Conservation (phyloP, 75 land plant genomes). For the Pseudotsuga menziesii region DNA sequence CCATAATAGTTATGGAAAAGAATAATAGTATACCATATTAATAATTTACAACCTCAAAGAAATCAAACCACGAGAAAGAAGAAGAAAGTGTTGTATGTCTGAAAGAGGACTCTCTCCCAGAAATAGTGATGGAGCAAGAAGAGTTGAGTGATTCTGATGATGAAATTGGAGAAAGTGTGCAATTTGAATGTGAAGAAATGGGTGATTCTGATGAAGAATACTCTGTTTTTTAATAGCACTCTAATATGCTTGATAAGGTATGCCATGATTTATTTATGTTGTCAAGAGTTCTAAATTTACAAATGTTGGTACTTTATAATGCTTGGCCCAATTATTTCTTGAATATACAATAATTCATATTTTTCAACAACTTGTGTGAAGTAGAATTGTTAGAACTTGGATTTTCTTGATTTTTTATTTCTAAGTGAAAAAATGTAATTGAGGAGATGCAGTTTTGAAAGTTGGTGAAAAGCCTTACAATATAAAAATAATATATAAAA, state of each 20-base stretch:
- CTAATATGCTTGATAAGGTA: slow-evolving; percentile 34
- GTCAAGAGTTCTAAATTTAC: background rate
- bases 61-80: slow-evolving; percentile 4
- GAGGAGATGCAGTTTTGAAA: too few species aligned
- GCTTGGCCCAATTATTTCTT: background rate
- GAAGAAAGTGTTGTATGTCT: background rate
- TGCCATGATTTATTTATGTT: background rate
- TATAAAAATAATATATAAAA: too few species aligned
- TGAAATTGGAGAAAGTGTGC: slow-evolving; percentile 55
- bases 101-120: slow-evolving; percentile 38
- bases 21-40: background rate
- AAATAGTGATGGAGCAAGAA: slow-evolving; percentile 86
- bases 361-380: background rate
- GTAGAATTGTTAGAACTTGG: too few species aligned
- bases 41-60: background rate
- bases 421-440: too few species aligned
- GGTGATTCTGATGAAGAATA: slow-evolving; percentile 79
- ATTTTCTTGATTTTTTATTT: too few species aligned
- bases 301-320: too few species aligned
- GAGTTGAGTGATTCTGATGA: slow-evolving; percentile 91
- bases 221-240: slow-evolving; percentile 22
- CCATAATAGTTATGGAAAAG: background rate
- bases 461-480: too few species aligned
- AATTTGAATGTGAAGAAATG: slow-evolving; percentile 91
- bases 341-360: background rate